phyloP scores from a whole-genome alignment of 805 yeast species.

The Hanseniaspora thailandica region DNA sequence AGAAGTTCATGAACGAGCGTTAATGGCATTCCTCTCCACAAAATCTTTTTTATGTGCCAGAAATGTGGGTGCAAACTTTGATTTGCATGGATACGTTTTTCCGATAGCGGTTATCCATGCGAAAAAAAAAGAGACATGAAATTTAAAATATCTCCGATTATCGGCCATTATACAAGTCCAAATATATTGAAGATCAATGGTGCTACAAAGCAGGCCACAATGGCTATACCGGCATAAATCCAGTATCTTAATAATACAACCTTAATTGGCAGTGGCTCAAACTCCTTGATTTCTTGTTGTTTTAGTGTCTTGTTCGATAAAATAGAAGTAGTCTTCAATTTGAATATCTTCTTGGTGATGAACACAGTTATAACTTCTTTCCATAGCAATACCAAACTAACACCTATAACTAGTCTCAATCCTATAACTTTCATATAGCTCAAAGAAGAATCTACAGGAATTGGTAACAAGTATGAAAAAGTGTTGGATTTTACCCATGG shows the following conservation, averaged over 20 bases:
- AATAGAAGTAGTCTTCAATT: conserved; percentile 15
- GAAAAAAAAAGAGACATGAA: background rate
- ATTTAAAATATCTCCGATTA: background rate
- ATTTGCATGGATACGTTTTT: background rate
- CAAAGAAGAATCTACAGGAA: conserved; percentile 18
- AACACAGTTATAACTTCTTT: conserved; percentile 55
- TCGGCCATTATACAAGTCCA: conserved; percentile 3
- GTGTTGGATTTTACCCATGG: conserved; percentile 2
- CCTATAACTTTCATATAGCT: conserved; percentile 25
- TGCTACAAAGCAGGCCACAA: conserved; percentile 35
- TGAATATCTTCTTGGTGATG: conserved; percentile 41
- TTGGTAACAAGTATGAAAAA: background rate
- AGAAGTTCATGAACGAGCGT: no score
- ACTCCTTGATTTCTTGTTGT: conserved; percentile 24
- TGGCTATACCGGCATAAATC: conserved; percentile 72
- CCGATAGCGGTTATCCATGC: background rate
- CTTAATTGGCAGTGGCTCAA: conserved; percentile 53
- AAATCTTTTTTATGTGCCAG: no score
- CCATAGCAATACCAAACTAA: conserved; percentile 56
- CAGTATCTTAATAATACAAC: conserved; percentile 66
- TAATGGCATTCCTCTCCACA: no score
- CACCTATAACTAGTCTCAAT: conserved; percentile 50
- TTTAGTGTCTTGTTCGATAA: conserved; percentile 22
- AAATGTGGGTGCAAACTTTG: background rate
- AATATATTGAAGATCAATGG: conserved; percentile 21